Evolutionary conservation across 192 early-diverging fungal species (phyloP).

Genomic region (Chytriomyces confervae): DNA sequence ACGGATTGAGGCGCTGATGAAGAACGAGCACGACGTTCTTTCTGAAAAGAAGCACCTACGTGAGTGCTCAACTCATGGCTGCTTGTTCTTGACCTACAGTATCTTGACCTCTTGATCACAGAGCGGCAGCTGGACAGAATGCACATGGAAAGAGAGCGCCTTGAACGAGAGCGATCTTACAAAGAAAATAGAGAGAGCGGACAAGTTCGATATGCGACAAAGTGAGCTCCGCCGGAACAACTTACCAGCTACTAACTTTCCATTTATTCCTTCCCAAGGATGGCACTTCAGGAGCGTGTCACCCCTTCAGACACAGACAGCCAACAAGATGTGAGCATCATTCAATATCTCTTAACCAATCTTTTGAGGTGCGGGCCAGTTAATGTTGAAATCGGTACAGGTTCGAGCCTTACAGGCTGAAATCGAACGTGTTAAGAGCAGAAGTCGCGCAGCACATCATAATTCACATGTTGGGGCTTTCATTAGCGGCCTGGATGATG

Average conservation of each 20-base stretch:
- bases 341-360: not conserved
- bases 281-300: not conserved
- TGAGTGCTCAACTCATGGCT: constrained; percentile 19
- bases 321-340: constrained; percentile 10
- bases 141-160: constrained; percentile 43
- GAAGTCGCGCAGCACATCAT: constrained; percentile 20
- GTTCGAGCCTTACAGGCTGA: constrained; percentile 43
- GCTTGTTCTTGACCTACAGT: not conserved
- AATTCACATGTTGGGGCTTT: constrained; percentile 1
- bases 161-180: constrained; percentile 37
- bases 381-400: constrained; percentile 13
- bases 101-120: constrained; percentile 8
- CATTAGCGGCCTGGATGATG: constrained; percentile 25
- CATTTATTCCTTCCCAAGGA: not conserved
- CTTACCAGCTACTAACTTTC: no score
- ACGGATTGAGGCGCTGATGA: constrained; percentile 31
- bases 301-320: constrained; percentile 8
- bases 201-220: not conserved
- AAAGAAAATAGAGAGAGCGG: constrained; percentile 23
- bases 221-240: not conserved
- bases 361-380: constrained; percentile 2
- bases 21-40: constrained; percentile 43
- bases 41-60: constrained; percentile 48
- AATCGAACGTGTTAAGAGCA: constrained; percentile 54
- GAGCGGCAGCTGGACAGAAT: constrained; percentile 53